Conservation (phyloP, 2,329 filamentous ascomycete species). For the Pyrenochaeta sp. region DNA sequence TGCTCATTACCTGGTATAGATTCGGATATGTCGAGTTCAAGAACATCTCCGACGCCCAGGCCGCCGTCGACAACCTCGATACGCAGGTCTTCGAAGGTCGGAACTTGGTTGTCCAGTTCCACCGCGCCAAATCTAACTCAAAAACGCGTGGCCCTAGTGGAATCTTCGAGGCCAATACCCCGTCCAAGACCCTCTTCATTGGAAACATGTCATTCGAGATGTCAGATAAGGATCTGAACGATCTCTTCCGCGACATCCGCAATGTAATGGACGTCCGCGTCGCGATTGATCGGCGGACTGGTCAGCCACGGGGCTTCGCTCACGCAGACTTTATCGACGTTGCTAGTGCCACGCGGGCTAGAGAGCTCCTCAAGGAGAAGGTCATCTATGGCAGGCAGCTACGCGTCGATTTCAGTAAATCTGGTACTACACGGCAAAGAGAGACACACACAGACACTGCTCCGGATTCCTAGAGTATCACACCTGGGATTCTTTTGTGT, state of each 20-base stretch:
- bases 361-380: conserved; percentile 64
- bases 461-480: conserved; percentile 9
- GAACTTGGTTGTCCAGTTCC: conserved; percentile 69
- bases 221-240: conserved; percentile 82
- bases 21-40: conserved; percentile 73
- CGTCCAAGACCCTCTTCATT: conserved; percentile 76
- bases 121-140: conserved; percentile 41
- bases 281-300: conserved; percentile 81
- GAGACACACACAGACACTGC: conserved; percentile 21
- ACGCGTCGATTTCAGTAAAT: conserved; percentile 69
- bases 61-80: conserved; percentile 67
- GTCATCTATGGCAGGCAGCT: conserved; percentile 72
- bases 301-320: conserved; percentile 82
- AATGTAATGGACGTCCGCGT: conserved; percentile 81
- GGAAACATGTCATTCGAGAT: conserved; percentile 89
- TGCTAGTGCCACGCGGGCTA: conserved; percentile 69
- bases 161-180: conserved; percentile 48
- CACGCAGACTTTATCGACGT: conserved; percentile 81
- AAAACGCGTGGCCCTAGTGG: conserved; percentile 7
- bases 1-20: conserved; percentile 50
- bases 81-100: conserved; percentile 70
- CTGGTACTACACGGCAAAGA: conserved; percentile 15
- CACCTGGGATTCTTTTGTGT: background rate
- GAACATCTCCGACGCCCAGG: conserved; percentile 60
- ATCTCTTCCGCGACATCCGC: conserved; percentile 74